Evolutionary conservation across 2,329 filamentous ascomycete species (phyloP).

Genomic region (Cercospora zeae-maydis): DNA sequence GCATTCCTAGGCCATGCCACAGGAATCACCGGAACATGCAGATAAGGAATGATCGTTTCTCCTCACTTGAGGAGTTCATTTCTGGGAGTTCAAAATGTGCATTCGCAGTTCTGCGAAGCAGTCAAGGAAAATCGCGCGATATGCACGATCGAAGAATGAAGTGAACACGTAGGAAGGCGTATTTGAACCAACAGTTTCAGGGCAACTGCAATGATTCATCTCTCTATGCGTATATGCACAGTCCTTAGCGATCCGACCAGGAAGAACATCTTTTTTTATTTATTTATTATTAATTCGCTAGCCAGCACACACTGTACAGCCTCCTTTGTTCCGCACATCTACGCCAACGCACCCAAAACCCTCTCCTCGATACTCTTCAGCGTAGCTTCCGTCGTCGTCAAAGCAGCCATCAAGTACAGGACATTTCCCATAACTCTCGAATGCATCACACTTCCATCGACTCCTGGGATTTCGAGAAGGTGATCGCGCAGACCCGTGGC

Average conservation of each 20-base stretch:
- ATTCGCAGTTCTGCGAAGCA: too few species aligned
- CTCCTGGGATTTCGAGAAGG: slow-evolving; percentile 41
- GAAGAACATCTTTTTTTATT: neutral
- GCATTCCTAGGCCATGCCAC: too few species aligned
- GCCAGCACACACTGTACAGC: neutral
- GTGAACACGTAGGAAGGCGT: too few species aligned
- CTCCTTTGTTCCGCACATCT: neutral
- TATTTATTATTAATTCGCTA: neutral
- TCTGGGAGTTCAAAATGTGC: too few species aligned
- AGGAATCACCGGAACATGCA: too few species aligned
- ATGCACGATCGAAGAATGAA: too few species aligned
- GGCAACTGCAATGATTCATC: too few species aligned
- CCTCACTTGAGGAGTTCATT: too few species aligned
- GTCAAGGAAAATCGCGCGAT: too few species aligned
- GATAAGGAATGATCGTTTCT: too few species aligned
- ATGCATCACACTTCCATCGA: slow-evolving; percentile 48
- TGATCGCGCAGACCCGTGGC: slow-evolving; percentile 52
- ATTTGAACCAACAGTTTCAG: too few species aligned
- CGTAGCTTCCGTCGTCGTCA: slow-evolving; percentile 47
- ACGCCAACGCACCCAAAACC: slow-evolving; percentile 26
- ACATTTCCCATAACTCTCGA: slow-evolving; percentile 60
- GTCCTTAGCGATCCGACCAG: neutral
- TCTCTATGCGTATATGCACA: too few species aligned
- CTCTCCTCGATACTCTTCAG: slow-evolving; percentile 41
- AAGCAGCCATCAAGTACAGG: slow-evolving; percentile 58